phyloP scores from a whole-genome alignment of 176 grass and related monocot genomes.

The Bromus sterilis region DNA sequence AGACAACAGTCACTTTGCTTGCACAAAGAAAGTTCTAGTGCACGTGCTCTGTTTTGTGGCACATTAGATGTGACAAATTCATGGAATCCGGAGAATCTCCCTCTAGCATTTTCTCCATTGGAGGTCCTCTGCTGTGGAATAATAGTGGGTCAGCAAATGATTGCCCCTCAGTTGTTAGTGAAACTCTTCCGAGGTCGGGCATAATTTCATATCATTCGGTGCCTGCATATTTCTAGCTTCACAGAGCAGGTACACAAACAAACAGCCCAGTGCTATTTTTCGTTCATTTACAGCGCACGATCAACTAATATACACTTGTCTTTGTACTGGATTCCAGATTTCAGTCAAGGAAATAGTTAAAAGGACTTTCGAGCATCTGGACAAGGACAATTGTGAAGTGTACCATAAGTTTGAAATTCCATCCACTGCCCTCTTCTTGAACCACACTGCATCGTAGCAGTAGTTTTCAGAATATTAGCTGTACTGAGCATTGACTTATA shows the following conservation, averaged over 20 bases:
- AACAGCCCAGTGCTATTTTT: neutral
- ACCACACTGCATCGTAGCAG: neutral
- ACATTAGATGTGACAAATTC: neutral
- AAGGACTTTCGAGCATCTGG: neutral
- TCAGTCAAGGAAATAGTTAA: neutral
- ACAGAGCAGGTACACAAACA: neutral
- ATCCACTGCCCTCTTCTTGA: constrained; percentile 11
- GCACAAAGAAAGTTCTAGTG: neutral
- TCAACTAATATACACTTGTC: neutral
- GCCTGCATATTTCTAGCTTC: neutral
- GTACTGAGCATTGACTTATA: constrained; percentile 1
- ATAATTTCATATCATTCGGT: neutral
- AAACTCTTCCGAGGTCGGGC: neutral
- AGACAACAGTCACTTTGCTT: neutral
- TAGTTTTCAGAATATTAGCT: neutral
- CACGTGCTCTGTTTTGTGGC: neutral
- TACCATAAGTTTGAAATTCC: neutral
- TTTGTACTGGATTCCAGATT: constrained; percentile 8
- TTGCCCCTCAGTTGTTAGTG: neutral
- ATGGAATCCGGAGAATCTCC: neutral
- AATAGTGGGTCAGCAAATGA: neutral
- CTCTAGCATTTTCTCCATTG: neutral
- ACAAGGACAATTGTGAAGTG: neutral
- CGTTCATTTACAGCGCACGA: neutral
- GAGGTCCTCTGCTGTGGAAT: neutral